These are phyloP conservation scores for Nothophoma quercina DNA, from an alignment of 2,329 filamentous ascomycete genomes.

Conservation along the genomic window DNA sequence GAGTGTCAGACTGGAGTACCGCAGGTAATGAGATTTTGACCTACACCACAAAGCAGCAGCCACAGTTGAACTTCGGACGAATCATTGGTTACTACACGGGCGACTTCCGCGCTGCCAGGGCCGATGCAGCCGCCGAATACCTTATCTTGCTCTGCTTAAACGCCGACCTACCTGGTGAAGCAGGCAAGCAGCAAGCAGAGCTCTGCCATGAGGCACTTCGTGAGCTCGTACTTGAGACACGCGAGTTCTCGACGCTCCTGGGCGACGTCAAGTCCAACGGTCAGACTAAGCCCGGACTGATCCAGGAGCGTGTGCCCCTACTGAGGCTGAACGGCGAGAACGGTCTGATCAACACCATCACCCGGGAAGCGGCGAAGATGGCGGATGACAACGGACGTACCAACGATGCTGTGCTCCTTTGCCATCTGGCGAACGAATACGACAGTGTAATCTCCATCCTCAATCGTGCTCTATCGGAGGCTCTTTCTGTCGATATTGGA, in stretches of 20 bases:
- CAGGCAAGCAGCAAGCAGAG: conserved; percentile 77
- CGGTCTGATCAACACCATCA: conserved; percentile 91
- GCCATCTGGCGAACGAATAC: conserved; percentile 93
- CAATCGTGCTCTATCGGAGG: conserved; percentile 88
- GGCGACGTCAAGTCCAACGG: conserved; percentile 91
- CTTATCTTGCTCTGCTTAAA: conserved; percentile 91
- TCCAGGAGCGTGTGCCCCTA: conserved; percentile 83
- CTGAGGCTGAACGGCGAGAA: conserved; percentile 81
- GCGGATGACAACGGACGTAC: conserved; percentile 94
- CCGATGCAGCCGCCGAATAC: conserved; percentile 91
- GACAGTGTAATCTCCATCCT: conserved; percentile 92
- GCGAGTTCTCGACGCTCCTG: conserved; percentile 92
- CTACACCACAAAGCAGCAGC: conserved; percentile 71
- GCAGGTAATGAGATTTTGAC: conserved; percentile 69
- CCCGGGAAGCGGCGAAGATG: conserved; percentile 86
- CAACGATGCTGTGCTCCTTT: conserved; percentile 92
- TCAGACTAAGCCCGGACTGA: conserved; percentile 81
- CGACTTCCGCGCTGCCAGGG: conserved; percentile 91
- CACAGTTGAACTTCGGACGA: conserved; percentile 92
- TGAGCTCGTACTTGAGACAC: conserved; percentile 93
- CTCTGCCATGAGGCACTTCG: conserved; percentile 92
- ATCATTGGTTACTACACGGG: conserved; percentile 95
- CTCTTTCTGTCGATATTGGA: conserved; percentile 84
- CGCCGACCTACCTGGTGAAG: conserved; percentile 76
- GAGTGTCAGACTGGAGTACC: conserved; percentile 81